Percentiles rank a stretch among this genome's conserved stretches.
These are phyloP conservation scores for Fusarium acutatum DNA, from an alignment of 2,329 filamentous ascomycete species.

Conservation along the genomic window DNA sequence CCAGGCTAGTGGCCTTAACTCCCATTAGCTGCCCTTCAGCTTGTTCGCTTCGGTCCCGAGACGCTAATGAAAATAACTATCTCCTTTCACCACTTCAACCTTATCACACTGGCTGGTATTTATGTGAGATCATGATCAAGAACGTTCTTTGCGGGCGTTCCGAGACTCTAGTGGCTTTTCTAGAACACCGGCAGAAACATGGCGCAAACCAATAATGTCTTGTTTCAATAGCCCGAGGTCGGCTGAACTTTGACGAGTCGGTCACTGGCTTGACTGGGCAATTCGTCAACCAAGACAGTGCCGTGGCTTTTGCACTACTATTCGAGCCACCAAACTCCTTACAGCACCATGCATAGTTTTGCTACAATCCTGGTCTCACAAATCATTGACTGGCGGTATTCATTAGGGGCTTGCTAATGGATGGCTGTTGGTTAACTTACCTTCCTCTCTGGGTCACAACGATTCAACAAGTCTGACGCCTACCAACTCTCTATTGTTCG, in stretches of 20 bases:
- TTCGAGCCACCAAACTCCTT: conserved; percentile 5
- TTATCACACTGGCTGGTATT: neutral
- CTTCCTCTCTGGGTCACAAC: conserved; percentile 27
- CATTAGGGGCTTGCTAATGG: neutral
- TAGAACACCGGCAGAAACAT: conserved; percentile 28
- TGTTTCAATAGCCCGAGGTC: neutral
- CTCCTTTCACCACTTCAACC: neutral
- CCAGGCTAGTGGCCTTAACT: neutral
- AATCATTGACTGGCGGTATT: neutral
- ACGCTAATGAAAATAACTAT: neutral
- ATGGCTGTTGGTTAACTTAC: conserved; percentile 9
- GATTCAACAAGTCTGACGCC: neutral
- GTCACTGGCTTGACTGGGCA: neutral
- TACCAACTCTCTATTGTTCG: conserved; percentile 8
- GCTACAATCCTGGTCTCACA: conserved; percentile 4
- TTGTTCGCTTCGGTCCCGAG: neutral
- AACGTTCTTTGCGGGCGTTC: neutral
- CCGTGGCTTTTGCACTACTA: conserved; percentile 8
- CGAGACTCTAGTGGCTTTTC: conserved; percentile 4
- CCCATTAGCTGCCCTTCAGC: neutral
- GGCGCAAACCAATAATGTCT: conserved; percentile 3
- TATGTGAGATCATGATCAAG: neutral
- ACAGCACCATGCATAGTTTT: neutral
- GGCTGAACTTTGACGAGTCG: conserved; percentile 1
- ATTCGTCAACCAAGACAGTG: neutral